These are phyloP conservation scores for Neurospora pannonica DNA, from an alignment of 495 filamentous ascomycete genomes.

Conservation along the genomic window DNA sequence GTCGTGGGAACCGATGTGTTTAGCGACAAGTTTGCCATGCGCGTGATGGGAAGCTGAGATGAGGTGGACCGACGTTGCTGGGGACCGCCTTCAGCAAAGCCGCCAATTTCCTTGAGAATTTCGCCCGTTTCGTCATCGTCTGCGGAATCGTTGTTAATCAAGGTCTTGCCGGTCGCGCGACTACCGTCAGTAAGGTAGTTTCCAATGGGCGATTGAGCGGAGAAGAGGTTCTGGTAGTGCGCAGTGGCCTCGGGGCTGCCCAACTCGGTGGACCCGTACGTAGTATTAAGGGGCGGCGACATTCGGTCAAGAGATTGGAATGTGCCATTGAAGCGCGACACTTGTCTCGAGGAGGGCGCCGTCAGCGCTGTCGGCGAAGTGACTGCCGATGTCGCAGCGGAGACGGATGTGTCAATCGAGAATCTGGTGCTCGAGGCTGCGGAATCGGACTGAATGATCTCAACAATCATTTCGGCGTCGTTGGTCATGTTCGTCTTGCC, in stretches of 20 bases:
- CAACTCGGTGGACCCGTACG: slow-evolving; percentile 49
- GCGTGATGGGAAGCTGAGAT: slow-evolving; percentile 61
- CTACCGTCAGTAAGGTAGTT: slow-evolving; percentile 61
- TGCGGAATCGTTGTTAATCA: slow-evolving; percentile 72
- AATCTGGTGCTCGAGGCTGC: slow-evolving; percentile 26
- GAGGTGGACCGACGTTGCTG: slow-evolving; percentile 59
- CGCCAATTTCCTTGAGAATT: slow-evolving; percentile 73
- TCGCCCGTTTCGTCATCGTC: slow-evolving; percentile 80
- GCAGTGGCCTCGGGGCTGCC: slow-evolving; percentile 50
- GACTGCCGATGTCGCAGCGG: slow-evolving; percentile 16
- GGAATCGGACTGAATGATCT: slow-evolving; percentile 45
- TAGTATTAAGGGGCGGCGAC: slow-evolving; percentile 50
- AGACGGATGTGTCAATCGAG: slow-evolving; percentile 24
- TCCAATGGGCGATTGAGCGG: slow-evolving; percentile 73
- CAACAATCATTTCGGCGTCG: slow-evolving; percentile 70
- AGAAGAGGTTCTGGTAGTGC: slow-evolving; percentile 67
- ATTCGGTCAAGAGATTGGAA: slow-evolving; percentile 67
- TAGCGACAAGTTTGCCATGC: slow-evolving; percentile 61
- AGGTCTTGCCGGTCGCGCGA: slow-evolving; percentile 67
- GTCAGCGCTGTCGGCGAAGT: slow-evolving; percentile 42
- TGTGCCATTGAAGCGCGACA: slow-evolving; percentile 67
- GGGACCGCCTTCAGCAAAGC: slow-evolving; percentile 68
- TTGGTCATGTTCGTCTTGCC: slow-evolving; percentile 70
- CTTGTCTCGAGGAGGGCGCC: slow-evolving; percentile 53
- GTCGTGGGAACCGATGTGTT: slow-evolving; percentile 46